Evolutionary conservation across 306 rosid species (phyloP).

Genomic region (Cucurbita maxima): DNA sequence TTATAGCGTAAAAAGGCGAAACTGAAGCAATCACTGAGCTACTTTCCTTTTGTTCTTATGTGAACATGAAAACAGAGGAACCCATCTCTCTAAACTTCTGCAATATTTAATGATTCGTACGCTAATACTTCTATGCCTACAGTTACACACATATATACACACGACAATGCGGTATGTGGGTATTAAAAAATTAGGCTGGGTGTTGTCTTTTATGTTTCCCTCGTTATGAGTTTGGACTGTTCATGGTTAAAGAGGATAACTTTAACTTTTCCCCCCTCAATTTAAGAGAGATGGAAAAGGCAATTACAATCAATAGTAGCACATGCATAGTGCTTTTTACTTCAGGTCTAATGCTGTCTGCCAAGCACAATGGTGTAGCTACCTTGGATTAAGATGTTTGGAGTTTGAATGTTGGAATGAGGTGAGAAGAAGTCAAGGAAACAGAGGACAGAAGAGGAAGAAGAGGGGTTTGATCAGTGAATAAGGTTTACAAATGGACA

Average conservation of each 20-base stretch:
- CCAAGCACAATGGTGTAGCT: neutral
- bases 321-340: neutral
- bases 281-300: neutral
- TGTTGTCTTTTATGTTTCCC: neutral
- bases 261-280: neutral
- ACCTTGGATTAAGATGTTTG: neutral
- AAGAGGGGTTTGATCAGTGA: neutral
- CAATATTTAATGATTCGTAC: constrained; percentile 2
- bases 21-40: neutral
- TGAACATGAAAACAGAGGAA: constrained; percentile 4
- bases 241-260: neutral
- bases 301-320: neutral
- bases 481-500: neutral
- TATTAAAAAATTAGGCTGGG: neutral
- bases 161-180: neutral
- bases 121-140: neutral
- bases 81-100: neutral
- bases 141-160: neutral
- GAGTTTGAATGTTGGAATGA: no score
- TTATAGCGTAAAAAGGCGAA: constrained; percentile 24
- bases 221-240: neutral
- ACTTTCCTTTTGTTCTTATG: constrained; percentile 24
- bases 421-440: neutral
- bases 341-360: neutral
- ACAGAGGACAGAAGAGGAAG: neutral